Percentiles rank a stretch among this genome's conserved stretches.
Conservation (phyloP, 306 rosid genomes). For the Rosa chinensis region DNA sequence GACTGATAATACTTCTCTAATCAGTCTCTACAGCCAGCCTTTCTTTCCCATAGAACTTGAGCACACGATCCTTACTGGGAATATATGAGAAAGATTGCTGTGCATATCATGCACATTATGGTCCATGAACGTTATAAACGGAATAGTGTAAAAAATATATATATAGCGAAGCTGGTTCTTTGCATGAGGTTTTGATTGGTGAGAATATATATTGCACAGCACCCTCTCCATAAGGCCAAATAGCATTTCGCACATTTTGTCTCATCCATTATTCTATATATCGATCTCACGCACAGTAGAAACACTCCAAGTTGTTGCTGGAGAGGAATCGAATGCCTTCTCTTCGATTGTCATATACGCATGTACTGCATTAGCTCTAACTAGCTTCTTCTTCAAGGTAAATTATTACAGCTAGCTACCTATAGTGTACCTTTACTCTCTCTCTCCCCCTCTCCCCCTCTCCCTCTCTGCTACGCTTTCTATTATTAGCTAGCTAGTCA, state of each 20-base stretch:
- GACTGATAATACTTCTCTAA: conserved; percentile 26
- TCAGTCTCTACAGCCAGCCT: background rate
- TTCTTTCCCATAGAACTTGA: background rate
- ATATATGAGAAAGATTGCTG: background rate
- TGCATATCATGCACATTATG: background rate
- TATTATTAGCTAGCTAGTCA: background rate
- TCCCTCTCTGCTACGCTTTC: background rate
- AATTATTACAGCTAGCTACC: background rate
- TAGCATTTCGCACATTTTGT: background rate
- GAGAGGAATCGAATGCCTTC: background rate
- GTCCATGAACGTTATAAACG: background rate
- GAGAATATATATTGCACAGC: background rate
- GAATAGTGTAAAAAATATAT: background rate
- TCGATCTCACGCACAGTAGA: background rate
- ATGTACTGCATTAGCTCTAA: background rate
- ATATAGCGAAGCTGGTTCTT: background rate
- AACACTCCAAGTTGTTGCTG: background rate
- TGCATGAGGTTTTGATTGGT: conserved; percentile 4
- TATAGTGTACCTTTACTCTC: too few species aligned
- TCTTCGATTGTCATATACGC: background rate
- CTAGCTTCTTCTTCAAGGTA: conserved; percentile 2
- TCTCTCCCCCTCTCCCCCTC: background rate
- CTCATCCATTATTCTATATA: background rate
- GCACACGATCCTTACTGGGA: background rate
- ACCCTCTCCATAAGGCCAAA: background rate